Percentiles rank a stretch among this genome's conserved stretches.
Evolutionary conservation across 2,329 filamentous ascomycete species (phyloP).

Genomic region (Annulohypoxylon truncatum): DNA sequence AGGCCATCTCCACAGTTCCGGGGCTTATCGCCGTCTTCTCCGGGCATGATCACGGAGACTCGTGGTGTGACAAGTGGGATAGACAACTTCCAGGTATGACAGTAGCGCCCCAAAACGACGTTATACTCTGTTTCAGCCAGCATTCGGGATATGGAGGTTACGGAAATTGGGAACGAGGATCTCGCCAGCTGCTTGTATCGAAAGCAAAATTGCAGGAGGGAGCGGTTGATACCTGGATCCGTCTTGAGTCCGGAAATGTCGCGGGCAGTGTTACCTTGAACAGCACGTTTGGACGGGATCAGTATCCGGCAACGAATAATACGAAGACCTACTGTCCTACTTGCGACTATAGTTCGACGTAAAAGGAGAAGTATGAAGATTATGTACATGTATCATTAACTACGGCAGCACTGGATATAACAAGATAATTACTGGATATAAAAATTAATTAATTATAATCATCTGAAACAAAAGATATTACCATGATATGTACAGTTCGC

Average conservation of each 20-base stretch:
- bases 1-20: conserved; percentile 64
- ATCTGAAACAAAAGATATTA: neutral
- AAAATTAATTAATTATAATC: neutral
- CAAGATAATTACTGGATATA: neutral
- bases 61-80: conserved; percentile 67
- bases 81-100: conserved; percentile 44
- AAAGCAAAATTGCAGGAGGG: conserved; percentile 54
- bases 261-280: conserved; percentile 68
- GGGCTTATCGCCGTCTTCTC: conserved; percentile 70
- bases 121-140: conserved; percentile 68
- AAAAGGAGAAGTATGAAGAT: neutral
- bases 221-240: conserved; percentile 69
- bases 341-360: conserved; percentile 40
- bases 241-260: conserved; percentile 66
- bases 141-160: conserved; percentile 79
- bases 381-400: neutral
- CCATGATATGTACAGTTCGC: neutral
- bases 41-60: conserved; percentile 74
- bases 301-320: conserved; percentile 60
- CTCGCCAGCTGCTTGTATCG: conserved; percentile 64
- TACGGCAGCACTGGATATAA: neutral
- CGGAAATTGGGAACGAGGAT: conserved; percentile 71
- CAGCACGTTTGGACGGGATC: conserved; percentile 67
- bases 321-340: conserved; percentile 49
- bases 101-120: conserved; percentile 53